Evolutionary conservation across 495 filamentous ascomycete genomes (phyloP).

Genomic region (Aspergillus sparsus): DNA sequence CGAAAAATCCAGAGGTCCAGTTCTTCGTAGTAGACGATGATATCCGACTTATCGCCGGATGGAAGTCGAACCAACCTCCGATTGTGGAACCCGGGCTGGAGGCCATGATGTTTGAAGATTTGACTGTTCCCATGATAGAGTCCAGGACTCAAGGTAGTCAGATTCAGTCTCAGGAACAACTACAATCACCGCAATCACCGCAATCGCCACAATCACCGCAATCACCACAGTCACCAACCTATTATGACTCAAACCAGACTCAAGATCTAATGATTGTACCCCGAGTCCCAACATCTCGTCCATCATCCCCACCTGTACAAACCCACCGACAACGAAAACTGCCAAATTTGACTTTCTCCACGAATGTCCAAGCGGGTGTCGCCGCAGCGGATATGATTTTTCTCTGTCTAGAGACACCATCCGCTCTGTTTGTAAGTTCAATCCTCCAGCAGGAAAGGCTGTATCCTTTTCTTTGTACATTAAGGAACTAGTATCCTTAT

Average conservation of each 20-base stretch:
- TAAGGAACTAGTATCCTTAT: background rate
- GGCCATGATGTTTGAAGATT: constrained; percentile 42
- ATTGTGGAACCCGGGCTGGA: constrained; percentile 54
- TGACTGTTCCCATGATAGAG: background rate
- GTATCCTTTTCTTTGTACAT: background rate
- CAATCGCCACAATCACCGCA: no score
- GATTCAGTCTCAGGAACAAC: no score
- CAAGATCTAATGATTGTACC: no score
- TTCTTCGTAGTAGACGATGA: constrained; percentile 75
- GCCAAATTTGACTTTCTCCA: constrained; percentile 69
- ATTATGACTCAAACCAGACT: no score
- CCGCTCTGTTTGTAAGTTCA: background rate
- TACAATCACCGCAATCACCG: no score
- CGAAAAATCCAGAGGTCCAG: constrained; percentile 63
- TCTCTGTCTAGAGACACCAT: constrained; percentile 71
- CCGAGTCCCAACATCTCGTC: no score
- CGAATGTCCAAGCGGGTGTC: constrained; percentile 59
- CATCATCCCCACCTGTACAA: no score
- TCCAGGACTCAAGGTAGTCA: no score
- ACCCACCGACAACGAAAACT: constrained; percentile 52
- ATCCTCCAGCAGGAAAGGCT: background rate
- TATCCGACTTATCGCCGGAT: constrained; percentile 61
- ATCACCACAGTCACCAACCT: no score
- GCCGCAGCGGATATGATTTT: constrained; percentile 69
- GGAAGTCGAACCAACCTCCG: constrained; percentile 72